phyloP scores from a whole-genome alignment of 2,329 filamentous ascomycete genomes.

The Madurella fahalii region DNA sequence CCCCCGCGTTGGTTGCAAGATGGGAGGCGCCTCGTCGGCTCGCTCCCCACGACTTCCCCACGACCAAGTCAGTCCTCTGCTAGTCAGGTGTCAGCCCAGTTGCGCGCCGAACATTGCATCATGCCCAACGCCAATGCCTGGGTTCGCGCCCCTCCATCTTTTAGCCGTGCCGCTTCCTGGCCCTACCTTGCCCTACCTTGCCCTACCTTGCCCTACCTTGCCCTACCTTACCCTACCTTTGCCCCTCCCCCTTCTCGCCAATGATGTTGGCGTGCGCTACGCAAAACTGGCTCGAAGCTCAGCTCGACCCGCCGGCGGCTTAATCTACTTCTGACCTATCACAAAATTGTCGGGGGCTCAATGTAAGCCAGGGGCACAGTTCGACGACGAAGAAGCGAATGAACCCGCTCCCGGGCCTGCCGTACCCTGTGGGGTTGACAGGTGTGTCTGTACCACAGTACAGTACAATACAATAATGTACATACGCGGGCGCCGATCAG shows the following conservation, averaged over 20 bases:
- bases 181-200: not conserved
- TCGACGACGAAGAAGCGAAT: not conserved
- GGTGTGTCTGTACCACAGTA: too few species aligned
- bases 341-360: not conserved
- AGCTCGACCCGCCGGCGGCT: not conserved
- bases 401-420: too few species aligned
- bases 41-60: too few species aligned
- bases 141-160: not conserved
- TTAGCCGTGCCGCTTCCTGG: slow-evolving; percentile 16
- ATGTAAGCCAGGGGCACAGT: not conserved
- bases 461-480: too few species aligned
- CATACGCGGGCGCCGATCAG: too few species aligned
- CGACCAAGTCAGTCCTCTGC: too few species aligned
- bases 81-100: too few species aligned
- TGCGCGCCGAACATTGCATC: not conserved
- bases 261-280: slow-evolving; percentile 8
- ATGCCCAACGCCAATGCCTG: not conserved
- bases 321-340: slow-evolving; percentile 3
- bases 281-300: not conserved
- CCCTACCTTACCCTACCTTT: not conserved
- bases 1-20: too few species aligned
- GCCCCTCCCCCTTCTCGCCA: slow-evolving; percentile 3
- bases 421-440: too few species aligned
- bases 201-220: not conserved
- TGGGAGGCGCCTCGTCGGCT: too few species aligned